Evolutionary conservation across 2,329 filamentous ascomycete species (phyloP), one percentile per base, ranked within the genome.

Genomic region (Didymella glomerata): DNA sequence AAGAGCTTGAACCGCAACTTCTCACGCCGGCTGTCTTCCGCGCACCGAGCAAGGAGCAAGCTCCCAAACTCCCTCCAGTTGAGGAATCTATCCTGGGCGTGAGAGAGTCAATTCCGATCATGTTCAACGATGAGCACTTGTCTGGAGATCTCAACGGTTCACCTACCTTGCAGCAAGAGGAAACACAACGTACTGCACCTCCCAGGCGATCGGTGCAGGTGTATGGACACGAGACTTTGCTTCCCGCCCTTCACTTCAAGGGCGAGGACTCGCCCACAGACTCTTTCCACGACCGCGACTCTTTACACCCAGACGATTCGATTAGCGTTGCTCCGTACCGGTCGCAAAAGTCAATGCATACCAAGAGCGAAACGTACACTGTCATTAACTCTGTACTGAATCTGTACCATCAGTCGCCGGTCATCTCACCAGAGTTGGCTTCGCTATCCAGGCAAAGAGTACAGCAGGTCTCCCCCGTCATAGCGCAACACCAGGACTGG

Each of bases 21-120:
- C 64, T 76, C 8, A 73, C 72, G 38, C 66, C 74, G 22, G 66
- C 64, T 5, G 54, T 71, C 9, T 76, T 75, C 61, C 64, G 69
- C n/a, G 59, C 68, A 18, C 27, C 62, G 38, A 58, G 41, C 18
- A 65, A 56, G 32, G 51, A 55, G 22, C 56, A 56, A 13, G 52
- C 51, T 34, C 46, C 51, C 30, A 63, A 61, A 20, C 61, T 66
- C 1, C 65, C 66, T 32, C 60, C 62, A 13, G 62, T 67, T 18
- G 69, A 75, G 28, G 68, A 77, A 47, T 84, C 82, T 2, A 82
- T 83, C 28, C 67, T 78, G 40, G 82, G 84, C 41, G 81, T 85
- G 51, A 77, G 79, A 57, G 83, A 84, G 61, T 85, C 84, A 4
- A 83, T 86, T 54, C 81, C 83, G 41, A 84, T 86, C 46, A 82